Base-by-base conservation (phyloP, 345 rosid species). In the Brassica rapa region DNA sequence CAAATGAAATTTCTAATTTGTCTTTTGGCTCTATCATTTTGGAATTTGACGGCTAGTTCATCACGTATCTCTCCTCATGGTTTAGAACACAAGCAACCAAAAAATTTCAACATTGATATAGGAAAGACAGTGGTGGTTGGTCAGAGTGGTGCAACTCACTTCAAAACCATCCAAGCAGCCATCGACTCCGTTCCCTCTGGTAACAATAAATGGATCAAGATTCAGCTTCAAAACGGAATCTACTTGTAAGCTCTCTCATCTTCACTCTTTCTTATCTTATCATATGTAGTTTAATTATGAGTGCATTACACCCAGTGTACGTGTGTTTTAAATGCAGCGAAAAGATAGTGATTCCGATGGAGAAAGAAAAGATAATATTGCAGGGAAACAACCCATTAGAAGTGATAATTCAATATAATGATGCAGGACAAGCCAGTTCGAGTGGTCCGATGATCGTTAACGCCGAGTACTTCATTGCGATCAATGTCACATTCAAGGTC, bases 301-400 rank as follows among this genome's bases (percentile, higher is more conserved):
- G 25, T 16, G 7, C 46, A 15, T 30, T 62, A 30, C 43, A 62
- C 24, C 16, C 39, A 27, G 30, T 64, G 27, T 71, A 23, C 67
- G 62, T 19, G 7, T 62, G 14, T 41, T 6, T 6, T 33, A 61
- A 1, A 41, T 76, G 57, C 9, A 87, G 88, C 1, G 93, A 83
- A 70, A 79, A 87, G 73, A 72, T 89, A 15, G 3, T 1, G 2
- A 72, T 90, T 10, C 86, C 90, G 1, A 9, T 0, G 11, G 76
- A 82, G 8, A 90, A 84, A 21, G 84, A 83, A 23, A 86, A 73
- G 56, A 80, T 90, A 55, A 10, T 81, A 71, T 80, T 85, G 56
- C 73, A 78, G 14, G 93, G 89, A 70, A 76, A 33, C 24, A 27
- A 59, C 7, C n/a, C 62, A 25, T 24, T 9, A 2, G n/a, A 70